A percentile compares a stretch with the other conserved stretches of the same genome.
These are phyloP conservation scores for Trypanosoma rangeli DNA, from an alignment of 208 protist genomes.

Conservation along the genomic window DNA sequence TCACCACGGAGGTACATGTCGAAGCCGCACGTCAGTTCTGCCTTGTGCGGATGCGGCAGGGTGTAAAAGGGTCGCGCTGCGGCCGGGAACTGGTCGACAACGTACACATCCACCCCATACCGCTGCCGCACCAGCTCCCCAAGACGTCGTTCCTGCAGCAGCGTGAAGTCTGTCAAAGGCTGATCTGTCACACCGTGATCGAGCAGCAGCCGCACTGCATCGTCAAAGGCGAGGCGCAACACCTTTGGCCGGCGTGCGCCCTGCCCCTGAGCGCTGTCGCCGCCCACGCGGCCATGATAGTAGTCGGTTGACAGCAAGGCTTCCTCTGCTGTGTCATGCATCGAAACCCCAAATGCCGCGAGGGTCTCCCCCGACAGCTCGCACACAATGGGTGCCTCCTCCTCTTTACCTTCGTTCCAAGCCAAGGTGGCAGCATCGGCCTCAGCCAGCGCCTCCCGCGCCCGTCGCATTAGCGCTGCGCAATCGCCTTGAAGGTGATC, in stretches of 20 bases:
- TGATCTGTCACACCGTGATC: conserved; percentile 33
- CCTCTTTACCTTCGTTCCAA: not conserved
- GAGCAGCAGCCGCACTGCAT: conserved; percentile 46
- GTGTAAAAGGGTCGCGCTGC: conserved; percentile 99
- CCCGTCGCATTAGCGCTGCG: conserved; percentile 14
- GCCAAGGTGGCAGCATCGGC: not conserved
- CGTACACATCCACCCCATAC: conserved; percentile 98
- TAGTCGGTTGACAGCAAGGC: conserved; percentile 26
- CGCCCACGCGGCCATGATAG: conserved; percentile 56
- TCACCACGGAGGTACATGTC: conserved; percentile 99
- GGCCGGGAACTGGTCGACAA: conserved; percentile 97
- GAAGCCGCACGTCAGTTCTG: conserved; percentile 80
- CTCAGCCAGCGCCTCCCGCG: conserved; percentile 20
- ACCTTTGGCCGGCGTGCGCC: conserved; percentile 21
- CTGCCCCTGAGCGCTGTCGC: not conserved
- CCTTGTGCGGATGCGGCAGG: conserved; percentile 82
- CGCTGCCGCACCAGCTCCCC: conserved; percentile 95
- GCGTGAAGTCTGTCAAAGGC: conserved; percentile 79
- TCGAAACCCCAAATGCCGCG: conserved; percentile 16
- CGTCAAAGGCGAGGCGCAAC: conserved; percentile 55
- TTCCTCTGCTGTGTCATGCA: conserved; percentile 4
- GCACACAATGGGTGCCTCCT: conserved; percentile 30
- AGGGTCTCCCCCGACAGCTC: conserved; percentile 37
- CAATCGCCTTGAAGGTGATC: conserved; percentile 55
- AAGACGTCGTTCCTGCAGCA: conserved; percentile 90